Base-by-base conservation (phyloP, 495 filamentous ascomycete species). In the Lasiosphaeria ovina region DNA sequence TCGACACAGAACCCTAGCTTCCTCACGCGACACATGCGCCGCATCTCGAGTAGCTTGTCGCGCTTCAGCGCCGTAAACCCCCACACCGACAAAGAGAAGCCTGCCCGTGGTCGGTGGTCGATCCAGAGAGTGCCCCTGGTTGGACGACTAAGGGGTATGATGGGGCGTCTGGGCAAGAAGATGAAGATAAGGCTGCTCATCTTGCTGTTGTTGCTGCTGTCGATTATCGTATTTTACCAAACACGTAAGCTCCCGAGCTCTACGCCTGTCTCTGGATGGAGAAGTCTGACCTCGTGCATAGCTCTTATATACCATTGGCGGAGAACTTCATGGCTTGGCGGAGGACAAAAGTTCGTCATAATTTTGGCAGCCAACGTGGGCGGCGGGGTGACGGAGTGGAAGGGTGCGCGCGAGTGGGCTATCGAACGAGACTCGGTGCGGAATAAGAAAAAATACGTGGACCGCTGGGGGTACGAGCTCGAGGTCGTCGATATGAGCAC, bases 311-410 rank as follows among this genome's bases (percentile, higher is more conserved):
- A 82, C 59, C 75, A 75, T 31, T 83, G 77, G 74, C 69, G 79
- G 61, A 69, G 78, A 72, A 62, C 73, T 1, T 58, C 68, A 56
- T 74, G 72, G 71, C 62, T 96, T 1, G 93, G 94, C 32, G 91
- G 92, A 35, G 94, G 95, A 1, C 85, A 83, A 64, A 97, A 97
- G 69, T 91, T 90, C 66, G 94, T 99, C 40, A 89, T 99, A 35
- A 93, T 99, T 63, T 78, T 98, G 8, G 93, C 87, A 40, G 93
- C 94, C 51, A 99, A 99, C 69, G 83, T 92, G 57, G 94, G 95
- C 35, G 94, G 94, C 54, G 94, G 94, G 52, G 94, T 99, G 6
- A 98, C 97, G 93, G 94, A 96, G 71, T 96, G 90, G 92, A 99
- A 99, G 72, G 94, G 95, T 0, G 87, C 95, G 5, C 83, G 93